Conservation (phyloP, 371 early-diverging fungal species). For the Apophysomyces sp. region DNA sequence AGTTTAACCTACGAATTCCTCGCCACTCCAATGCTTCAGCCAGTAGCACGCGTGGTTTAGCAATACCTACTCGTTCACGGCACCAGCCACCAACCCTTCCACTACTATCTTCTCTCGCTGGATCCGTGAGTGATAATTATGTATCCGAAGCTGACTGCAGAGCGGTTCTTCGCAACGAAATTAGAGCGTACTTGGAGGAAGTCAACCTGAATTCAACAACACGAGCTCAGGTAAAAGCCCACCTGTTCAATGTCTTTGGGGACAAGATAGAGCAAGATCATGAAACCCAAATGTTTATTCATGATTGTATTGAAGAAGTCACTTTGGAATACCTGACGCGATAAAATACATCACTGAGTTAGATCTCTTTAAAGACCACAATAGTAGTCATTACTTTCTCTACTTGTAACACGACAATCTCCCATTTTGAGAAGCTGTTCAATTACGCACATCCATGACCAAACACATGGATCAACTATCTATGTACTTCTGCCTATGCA, state of each 20-base stretch:
- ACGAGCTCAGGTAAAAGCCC: slow-evolving; percentile 35
- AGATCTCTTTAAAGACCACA: no score
- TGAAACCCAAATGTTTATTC: slow-evolving; percentile 19
- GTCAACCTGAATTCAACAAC: slow-evolving; percentile 31
- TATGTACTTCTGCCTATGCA: no score
- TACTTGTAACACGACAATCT: no score
- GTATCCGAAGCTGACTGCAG: background rate
- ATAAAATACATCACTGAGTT: background rate
- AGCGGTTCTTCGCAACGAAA: slow-evolving; percentile 17
- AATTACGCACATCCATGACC: no score
- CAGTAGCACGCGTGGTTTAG: background rate
- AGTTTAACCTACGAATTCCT: slow-evolving; percentile 23
- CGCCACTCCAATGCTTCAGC: background rate
- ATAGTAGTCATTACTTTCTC: no score
- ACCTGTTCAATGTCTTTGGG: slow-evolving; percentile 24
- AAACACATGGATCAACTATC: no score
- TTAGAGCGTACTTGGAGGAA: slow-evolving; percentile 20
- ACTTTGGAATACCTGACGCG: slow-evolving; percentile 16
- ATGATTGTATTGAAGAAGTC: slow-evolving; percentile 24
- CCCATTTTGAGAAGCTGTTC: no score
- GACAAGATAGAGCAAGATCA: slow-evolving; percentile 11
- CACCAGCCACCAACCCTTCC: background rate
- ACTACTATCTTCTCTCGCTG: background rate
- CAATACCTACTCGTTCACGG: background rate
- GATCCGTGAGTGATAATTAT: background rate